Conservation (phyloP, 2,329 filamentous ascomycete genomes). For the Fusarium equiseti region DNA sequence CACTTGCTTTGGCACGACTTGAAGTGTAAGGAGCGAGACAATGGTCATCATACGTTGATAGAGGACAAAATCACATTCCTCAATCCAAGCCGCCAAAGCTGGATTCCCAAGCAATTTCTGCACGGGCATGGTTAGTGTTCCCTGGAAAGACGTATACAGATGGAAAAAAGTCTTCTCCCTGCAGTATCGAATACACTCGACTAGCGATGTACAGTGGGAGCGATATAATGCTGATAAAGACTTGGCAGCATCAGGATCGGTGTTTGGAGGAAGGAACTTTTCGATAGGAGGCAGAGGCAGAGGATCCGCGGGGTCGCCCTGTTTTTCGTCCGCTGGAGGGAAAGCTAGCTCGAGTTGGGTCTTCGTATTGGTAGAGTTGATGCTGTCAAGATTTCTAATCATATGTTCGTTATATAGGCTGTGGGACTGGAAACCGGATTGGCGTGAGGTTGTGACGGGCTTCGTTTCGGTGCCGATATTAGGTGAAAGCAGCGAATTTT, state of each 20-base stretch:
- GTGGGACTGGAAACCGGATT: slow-evolving; percentile 46
- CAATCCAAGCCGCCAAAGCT: slow-evolving; percentile 89
- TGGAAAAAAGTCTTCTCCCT: slow-evolving; percentile 98
- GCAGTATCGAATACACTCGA: slow-evolving; percentile 95
- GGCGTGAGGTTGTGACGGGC: slow-evolving; percentile 14
- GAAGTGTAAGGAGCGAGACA: slow-evolving; percentile 86
- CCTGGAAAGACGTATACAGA: slow-evolving; percentile 93
- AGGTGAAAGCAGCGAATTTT: slow-evolving; percentile 49
- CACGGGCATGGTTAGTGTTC: slow-evolving; percentile 95
- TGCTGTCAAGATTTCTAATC: slow-evolving; percentile 66
- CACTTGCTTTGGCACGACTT: slow-evolving; percentile 90
- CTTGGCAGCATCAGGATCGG: slow-evolving; percentile 87
- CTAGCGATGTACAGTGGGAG: slow-evolving; percentile 93
- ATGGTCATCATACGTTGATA: slow-evolving; percentile 98
- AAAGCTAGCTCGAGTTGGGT: slow-evolving; percentile 72
- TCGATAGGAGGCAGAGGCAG: slow-evolving; percentile 89
- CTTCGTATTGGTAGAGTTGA: slow-evolving; percentile 69
- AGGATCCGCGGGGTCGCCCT: slow-evolving; percentile 70
- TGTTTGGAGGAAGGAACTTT: slow-evolving; percentile 81
- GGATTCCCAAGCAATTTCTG: slow-evolving; percentile 90
- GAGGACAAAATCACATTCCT: slow-evolving; percentile 93
- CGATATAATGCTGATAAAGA: slow-evolving; percentile 89
- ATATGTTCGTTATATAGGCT: slow-evolving; percentile 72
- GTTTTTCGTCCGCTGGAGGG: slow-evolving; percentile 66
- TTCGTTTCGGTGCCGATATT: slow-evolving; percentile 44